Conservation (phyloP, 768 basidiomycete genomes). For the Xerocomellus chrysenteron region DNA sequence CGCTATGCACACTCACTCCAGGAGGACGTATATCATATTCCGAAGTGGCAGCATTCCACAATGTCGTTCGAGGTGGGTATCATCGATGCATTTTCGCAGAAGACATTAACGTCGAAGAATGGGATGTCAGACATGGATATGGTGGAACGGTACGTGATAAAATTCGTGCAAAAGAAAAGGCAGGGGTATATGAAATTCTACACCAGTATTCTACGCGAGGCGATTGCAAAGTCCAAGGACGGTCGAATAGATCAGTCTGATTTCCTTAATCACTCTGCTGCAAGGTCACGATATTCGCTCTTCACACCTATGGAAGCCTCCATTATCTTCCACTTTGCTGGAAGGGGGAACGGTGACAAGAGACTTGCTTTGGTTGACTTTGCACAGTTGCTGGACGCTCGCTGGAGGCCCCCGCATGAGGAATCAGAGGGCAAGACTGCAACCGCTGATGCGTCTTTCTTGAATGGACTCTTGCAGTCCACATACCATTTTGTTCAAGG, state of each 20-base stretch:
- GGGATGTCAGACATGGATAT: conserved; percentile 81
- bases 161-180: not conserved
- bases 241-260: conserved; percentile 96
- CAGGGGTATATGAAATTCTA: conserved; percentile 3
- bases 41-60: conserved; percentile 96
- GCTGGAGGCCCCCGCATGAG: conserved; percentile 75
- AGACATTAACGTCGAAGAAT: conserved; percentile 4
- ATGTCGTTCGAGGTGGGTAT: conserved; percentile 80
- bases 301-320: conserved; percentile 99
- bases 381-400: conserved; percentile 87
- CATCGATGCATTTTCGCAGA: not conserved
- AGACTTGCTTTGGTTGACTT: conserved; percentile 88
- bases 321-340: conserved; percentile 97
- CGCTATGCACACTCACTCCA: conserved; percentile 84
- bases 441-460: conserved; percentile 39
- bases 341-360: conserved; percentile 66
- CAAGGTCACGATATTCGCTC: conserved; percentile 86
- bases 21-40: conserved; percentile 93
- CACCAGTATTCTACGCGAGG: conserved; percentile 80
- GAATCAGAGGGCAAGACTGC: conserved; percentile 38
- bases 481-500: conserved; percentile 87
- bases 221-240: conserved; percentile 86
- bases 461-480: conserved; percentile 64
- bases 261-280: conserved; percentile 86
- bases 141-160: conserved; percentile 66